Conservation (phyloP, 768 basidiomycete species). For the Macrolepiota dolichaula region DNA sequence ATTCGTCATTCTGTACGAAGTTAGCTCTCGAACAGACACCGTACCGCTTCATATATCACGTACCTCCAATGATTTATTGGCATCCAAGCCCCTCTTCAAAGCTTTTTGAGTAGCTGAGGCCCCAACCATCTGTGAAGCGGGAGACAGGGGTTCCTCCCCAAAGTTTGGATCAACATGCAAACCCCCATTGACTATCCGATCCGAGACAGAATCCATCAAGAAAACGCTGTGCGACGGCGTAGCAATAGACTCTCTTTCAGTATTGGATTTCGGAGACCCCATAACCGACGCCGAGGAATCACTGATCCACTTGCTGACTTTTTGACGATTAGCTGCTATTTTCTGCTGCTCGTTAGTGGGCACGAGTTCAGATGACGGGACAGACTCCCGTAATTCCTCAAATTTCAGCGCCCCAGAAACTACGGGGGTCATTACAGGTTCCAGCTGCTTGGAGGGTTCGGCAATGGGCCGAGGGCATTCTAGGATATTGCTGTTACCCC, state of each 20-base stretch:
- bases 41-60: not conserved
- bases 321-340: conserved; percentile 1
- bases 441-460: not conserved
- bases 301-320: conserved; percentile 6
- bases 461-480: not conserved
- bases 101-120: not conserved
- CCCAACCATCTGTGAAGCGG: not conserved
- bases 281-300: conserved; percentile 1
- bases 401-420: not conserved
- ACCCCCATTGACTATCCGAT: not conserved
- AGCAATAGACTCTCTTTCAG: not conserved
- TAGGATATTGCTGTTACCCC: not conserved
- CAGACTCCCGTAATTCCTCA: not conserved
- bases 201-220: conserved; percentile 4
- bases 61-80: not conserved
- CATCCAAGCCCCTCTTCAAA: not conserved
- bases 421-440: not conserved
- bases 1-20: not conserved
- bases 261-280: not conserved
- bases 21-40: not conserved
- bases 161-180: not conserved
- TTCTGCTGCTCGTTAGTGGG: not conserved
- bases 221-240: not conserved
- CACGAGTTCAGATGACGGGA: not conserved
- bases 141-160: not conserved